Conservation (phyloP, 495 filamentous ascomycete species). For the Talaromyces liani region DNA sequence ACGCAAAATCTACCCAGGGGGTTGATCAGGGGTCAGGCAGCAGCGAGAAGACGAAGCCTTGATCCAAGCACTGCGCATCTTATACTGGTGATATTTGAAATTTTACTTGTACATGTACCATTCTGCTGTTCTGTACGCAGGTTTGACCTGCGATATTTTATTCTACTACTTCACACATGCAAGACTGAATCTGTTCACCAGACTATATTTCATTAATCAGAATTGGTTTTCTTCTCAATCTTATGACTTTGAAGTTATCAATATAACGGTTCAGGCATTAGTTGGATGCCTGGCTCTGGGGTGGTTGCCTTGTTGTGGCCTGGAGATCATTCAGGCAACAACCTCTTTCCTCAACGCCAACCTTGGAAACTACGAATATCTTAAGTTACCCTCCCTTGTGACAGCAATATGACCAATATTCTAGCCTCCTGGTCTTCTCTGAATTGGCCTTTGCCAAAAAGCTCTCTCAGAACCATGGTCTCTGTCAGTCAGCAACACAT, state of each 20-base stretch:
- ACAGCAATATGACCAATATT: background rate
- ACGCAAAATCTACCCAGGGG: background rate
- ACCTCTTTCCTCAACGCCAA: background rate
- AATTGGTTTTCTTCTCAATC: too few relatives aligned
- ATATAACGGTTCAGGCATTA: background rate
- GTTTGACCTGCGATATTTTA: background rate
- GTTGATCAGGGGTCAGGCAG: background rate
- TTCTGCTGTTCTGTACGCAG: background rate
- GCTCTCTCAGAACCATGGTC: background rate
- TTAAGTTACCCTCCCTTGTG: background rate
- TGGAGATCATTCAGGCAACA: conserved; percentile 1
- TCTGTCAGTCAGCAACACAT: background rate
- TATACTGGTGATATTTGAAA: background rate
- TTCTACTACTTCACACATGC: background rate
- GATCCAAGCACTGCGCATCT: background rate
- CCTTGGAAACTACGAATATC: background rate
- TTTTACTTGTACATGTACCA: background rate
- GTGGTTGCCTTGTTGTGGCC: conserved; percentile 1
- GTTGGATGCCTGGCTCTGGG: background rate
- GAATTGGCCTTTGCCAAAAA: background rate
- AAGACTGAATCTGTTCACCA: background rate
- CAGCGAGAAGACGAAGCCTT: conserved; percentile 2
- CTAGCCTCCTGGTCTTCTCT: background rate
- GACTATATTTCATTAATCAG: background rate
- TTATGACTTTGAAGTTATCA: too few relatives aligned